Conservation (phyloP, 208 protist species). For the Leishmania gerbilli region DNA sequence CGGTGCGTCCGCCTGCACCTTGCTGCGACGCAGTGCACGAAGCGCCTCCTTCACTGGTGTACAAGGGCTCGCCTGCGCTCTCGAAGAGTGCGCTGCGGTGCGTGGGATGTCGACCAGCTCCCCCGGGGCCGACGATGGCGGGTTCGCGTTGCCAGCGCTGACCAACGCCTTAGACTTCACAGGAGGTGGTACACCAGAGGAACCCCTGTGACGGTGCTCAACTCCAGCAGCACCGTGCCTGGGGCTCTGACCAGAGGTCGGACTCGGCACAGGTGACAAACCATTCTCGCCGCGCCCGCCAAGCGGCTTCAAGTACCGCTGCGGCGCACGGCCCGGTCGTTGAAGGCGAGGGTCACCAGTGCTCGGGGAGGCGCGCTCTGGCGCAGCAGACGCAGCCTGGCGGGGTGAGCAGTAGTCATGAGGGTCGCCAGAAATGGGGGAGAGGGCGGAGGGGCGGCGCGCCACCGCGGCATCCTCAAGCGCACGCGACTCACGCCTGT, state of each 20-base stretch:
- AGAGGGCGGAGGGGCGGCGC: slow-evolving; percentile 21
- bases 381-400: background rate
- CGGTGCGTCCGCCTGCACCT: slow-evolving; percentile 6
- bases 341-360: slow-evolving; percentile 16
- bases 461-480: slow-evolving; percentile 1
- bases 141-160: background rate
- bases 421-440: slow-evolving; percentile 16
- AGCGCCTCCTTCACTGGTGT: slow-evolving; percentile 23
- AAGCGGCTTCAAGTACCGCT: slow-evolving; percentile 31
- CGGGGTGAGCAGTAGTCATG: slow-evolving; percentile 14
- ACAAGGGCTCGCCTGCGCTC: background rate
- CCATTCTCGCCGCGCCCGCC: slow-evolving; percentile 14
- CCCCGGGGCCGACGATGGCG: background rate
- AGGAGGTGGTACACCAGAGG: slow-evolving; percentile 8
- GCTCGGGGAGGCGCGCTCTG: slow-evolving; percentile 11
- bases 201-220: background rate
- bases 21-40: slow-evolving; percentile 14
- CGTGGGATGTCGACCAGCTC: slow-evolving; percentile 21
- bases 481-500: background rate
- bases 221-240: slow-evolving; percentile 3
- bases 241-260: slow-evolving; percentile 9
- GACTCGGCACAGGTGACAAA: slow-evolving; percentile 9
- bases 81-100: background rate
- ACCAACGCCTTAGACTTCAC: background rate
- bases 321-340: slow-evolving; percentile 22